Base-by-base conservation (phyloP, 352 stramenopile genomes). In the Phytopythium aichiense region DNA sequence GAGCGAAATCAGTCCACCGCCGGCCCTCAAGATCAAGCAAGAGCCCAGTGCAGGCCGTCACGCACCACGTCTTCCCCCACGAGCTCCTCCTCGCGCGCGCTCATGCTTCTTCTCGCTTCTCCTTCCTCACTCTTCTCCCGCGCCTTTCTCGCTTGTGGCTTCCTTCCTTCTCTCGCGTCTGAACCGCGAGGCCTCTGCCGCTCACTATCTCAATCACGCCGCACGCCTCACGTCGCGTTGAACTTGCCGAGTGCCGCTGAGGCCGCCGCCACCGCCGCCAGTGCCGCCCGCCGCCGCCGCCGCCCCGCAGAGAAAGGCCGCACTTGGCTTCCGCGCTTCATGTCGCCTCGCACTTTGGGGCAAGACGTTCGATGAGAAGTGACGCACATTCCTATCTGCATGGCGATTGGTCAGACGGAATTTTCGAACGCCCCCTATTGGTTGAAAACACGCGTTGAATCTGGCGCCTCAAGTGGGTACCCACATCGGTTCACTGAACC, bases 1-100 rank as follows among this genome's bases (percentile, higher is more conserved):
- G 22, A 33, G 48, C 2, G 12, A 20, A 28, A n/a, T 16, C 8
- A 20, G 45, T 51, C 45, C 22, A 49, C 25, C 45, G 45, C 22
- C 6, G 42, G 12, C 35, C 35, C 35, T 4, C 35, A 40, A 1
- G 35, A 40, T 1, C 35, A 40, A 40, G 35, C 35, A 15, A 3
- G 35, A 40, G 35, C 35, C 35, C 35, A 31, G 28, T 31, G 3
- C 28, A 31, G 28, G 28, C 28, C 28, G 28, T 5, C 28, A 28
- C 60, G 42, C 58, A 88, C 79, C 65, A 84, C 49, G 38, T 88
- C 76, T 35, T 87, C 76, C 22, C 67, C 74, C 53, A 76, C 62
- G 52, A 72, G 37, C 37, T 74, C 63, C 12, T 50, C 57, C 25
- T 52, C 30, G 33, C 23, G 38, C 40, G 15, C 9, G 22, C 38